These are phyloP conservation scores for Fusarium aywerte DNA, from an alignment of 2,329 filamentous ascomycete species.

Conservation along the genomic window DNA sequence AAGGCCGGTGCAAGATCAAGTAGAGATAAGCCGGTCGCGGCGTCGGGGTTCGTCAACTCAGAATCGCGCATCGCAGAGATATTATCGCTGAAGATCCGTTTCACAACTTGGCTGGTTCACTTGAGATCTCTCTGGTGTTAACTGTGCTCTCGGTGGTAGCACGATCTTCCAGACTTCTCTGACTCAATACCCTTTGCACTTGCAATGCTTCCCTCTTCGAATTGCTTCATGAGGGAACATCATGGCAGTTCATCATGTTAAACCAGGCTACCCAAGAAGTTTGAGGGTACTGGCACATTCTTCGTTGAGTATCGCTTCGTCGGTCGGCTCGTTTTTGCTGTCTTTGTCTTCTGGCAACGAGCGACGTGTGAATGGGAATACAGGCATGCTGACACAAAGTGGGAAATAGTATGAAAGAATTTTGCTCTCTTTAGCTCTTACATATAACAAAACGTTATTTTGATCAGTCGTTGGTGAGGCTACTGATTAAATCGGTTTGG, in stretches of 20 bases:
- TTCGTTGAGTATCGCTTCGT: not conserved
- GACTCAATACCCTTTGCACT: too few relatives aligned
- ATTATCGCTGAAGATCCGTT: not conserved
- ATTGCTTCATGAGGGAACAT: not conserved
- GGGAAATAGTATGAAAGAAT: not conserved
- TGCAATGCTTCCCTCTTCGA: not conserved
- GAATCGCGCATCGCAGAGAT: constrained; percentile 1
- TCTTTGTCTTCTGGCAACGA: not conserved
- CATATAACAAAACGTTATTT: not conserved
- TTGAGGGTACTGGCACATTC: not conserved
- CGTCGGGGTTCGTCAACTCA: constrained; percentile 3
- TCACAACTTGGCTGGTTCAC: not conserved
- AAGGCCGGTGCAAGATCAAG: not conserved
- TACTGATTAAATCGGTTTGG: not conserved
- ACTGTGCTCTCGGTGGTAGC: not conserved
- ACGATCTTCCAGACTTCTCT: not conserved
- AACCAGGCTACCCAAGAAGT: too few relatives aligned
- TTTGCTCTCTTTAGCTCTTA: not conserved
- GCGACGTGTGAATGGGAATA: too few relatives aligned
- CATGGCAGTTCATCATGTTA: not conserved
- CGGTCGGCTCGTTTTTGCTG: not conserved
- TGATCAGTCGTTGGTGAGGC: not conserved
- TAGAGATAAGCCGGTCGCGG: constrained; percentile 19
- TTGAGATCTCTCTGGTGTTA: not conserved
- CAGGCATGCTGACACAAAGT: too few relatives aligned